Evolutionary conservation across 441 rosid species (phyloP).

Genomic region (Caryocar brasiliense): DNA sequence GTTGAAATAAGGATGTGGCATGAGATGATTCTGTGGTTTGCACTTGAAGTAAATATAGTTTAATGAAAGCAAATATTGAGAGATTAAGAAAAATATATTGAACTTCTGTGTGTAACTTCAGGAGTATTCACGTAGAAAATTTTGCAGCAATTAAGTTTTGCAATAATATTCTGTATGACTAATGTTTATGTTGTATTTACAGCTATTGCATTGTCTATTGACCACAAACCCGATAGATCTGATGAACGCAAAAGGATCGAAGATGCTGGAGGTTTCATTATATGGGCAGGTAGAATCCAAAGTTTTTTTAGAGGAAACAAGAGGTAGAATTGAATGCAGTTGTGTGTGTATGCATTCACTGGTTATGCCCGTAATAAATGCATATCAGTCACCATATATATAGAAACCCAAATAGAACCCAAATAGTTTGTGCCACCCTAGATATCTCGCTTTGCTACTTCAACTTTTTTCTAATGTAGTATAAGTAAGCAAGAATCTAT

Average conservation of each 20-base stretch:
- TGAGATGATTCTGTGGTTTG: background rate
- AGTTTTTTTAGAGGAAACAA: too few species aligned
- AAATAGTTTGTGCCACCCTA: too few species aligned
- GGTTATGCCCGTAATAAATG: background rate
- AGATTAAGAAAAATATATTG: background rate
- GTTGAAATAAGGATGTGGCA: too few species aligned
- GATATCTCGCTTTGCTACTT: too few species aligned
- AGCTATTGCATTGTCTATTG: conserved; percentile 69
- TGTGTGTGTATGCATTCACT: background rate
- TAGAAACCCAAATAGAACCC: conserved; percentile 30
- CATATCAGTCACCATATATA: background rate
- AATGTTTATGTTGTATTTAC: conserved; percentile 14
- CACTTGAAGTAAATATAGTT: background rate
- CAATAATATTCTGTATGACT: background rate
- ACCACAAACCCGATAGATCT: conserved; percentile 82
- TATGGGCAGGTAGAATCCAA: conserved; percentile 96
- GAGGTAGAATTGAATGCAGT: conserved; percentile 1
- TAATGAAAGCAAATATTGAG: background rate
- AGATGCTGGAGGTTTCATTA: conserved; percentile 75
- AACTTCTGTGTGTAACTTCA: background rate
- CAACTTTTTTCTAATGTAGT: too few species aligned
- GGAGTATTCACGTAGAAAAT: background rate
- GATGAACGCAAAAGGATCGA: conserved; percentile 83
- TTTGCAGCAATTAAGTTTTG: background rate
- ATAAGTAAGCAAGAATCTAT: too few species aligned